Base-by-base conservation (phyloP, 495 filamentous ascomycete species). In the Penicillium flavigenum region DNA sequence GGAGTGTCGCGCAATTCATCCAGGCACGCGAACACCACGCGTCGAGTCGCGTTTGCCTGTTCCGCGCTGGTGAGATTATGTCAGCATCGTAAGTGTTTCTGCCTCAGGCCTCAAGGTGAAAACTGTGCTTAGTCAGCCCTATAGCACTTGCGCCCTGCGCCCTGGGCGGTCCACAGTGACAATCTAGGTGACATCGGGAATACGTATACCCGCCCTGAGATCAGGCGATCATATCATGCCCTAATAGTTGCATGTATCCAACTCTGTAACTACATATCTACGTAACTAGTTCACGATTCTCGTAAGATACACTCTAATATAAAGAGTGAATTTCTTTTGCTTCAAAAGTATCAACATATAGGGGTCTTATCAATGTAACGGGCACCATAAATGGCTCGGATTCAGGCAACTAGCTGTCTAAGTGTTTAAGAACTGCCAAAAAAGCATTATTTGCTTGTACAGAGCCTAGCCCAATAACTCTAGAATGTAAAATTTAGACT, bases 1-100 rank as follows among this genome's bases (percentile, higher is more conserved):
- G 59, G 46, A 53, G 56, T 14, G 38, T 58, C 63, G 47, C 61
- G 53, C 48, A 31, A 38, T 47, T 39, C 11, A 47, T 47, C 24
- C 20, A 47, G 44, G 51, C 27, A 34, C 41, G 60, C 59, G 59
- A 8, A 27, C 10, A 27, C 12, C 29, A 39, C 53, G 53, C 53
- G 53, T 47, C 22, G 5, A 10, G 27, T 55, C 53, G 53, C 43
- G 53, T 55, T 47, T 6, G 39, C 31, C 31, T 14, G 0, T 5
- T 27, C 26, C 7, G 27, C 6, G 27, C 27, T 29, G 11, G 34
- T 27, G 16, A 11, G 5, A 22, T 53, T 53, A 53, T 42, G 51
- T 53, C 36, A 44, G 16, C 51, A 38, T 8, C 8, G 9, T 29
- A 24, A 27, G 19, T n/a, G 45, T 47, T 27, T 47, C 44, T 47